Evolutionary conservation across 1,284 basidiomycete species (phyloP), one percentile per base, ranked within the genome.

Genomic region (Agroathelia rolfsii): DNA sequence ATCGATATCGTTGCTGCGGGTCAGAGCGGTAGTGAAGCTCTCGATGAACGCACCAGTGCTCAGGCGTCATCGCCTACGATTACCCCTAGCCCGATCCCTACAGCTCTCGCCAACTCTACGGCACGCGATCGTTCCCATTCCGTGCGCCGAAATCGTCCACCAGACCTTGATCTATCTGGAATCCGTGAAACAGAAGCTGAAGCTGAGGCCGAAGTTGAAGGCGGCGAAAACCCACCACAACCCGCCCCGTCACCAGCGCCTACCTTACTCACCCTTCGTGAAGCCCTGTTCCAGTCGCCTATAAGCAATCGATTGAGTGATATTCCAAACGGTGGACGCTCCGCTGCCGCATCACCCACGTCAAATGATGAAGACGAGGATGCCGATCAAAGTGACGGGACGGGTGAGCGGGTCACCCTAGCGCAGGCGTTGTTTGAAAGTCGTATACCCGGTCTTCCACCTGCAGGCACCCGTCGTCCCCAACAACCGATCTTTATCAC

Each of bases 41-140:
- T 87, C 34, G 84, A 87, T 46, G 83, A 87, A 51, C 71, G 83
- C 18, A 87, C 83, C 0, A 86, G 83, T 49, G 64, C 73, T 23
- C 35, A 24, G 32, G 49, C 29, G 52, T 57, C 10, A 50, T 53
- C 17, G 49, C 56, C 31, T 34, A 23, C 17, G 37, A 41, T 23
- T 40, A 41, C 23, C 14, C 26, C 20, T 24, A n/a, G n/a, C n/a
- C n/a, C n/a, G 16, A 35, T 46, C n/a, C 43, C 41, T 24, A 34
- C 50, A 18, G 38, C 38, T 41, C 36, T 58, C 40, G 40, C 48
- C 29, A 32, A 48, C 30, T 11, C 43, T 39, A 18, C 44, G 57
- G 13, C 52, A 51, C 24, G 43, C 49, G 4, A 39, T 46, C 23
- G 48, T 7, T 38, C 46, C 6, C 40, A 52, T 10, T 46, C 57